A percentile compares a stretch with the other conserved stretches of the same genome.
Conservation (phyloP, 2,329 filamentous ascomycete genomes). For the Colletotrichum tofieldiae region DNA sequence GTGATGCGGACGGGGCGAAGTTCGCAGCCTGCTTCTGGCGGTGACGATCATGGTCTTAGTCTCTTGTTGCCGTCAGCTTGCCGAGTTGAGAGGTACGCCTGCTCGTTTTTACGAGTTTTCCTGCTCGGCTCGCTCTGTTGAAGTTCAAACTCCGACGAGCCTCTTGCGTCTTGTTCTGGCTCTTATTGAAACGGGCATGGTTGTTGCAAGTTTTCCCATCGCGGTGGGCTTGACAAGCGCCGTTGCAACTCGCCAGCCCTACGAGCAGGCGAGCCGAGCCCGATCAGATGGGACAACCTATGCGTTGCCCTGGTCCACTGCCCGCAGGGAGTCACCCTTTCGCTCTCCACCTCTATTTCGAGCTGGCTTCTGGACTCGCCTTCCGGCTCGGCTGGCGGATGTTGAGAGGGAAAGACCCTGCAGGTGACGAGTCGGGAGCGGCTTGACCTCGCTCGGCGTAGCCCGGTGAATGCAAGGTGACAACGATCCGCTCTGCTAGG, state of each 20-base stretch:
- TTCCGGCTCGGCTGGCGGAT: too few species aligned
- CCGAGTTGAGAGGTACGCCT: not conserved
- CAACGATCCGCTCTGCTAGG: not conserved
- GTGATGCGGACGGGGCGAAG: too few species aligned
- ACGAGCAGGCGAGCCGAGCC: not conserved
- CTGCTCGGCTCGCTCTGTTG: not conserved
- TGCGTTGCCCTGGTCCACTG: not conserved
- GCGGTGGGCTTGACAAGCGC: not conserved
- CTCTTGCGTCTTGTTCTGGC: not conserved
- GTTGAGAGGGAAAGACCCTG: not conserved
- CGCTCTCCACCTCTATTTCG: not conserved
- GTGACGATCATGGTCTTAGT: not conserved
- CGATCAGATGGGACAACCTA: not conserved
- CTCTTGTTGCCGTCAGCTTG: not conserved
- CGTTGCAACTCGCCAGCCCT: not conserved
- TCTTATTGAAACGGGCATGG: not conserved
- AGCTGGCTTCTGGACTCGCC: not conserved
- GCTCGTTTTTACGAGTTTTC: not conserved
- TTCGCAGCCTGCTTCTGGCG: constrained; percentile 6
- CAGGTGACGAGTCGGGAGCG: not conserved
- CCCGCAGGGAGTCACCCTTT: not conserved
- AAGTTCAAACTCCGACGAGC: not conserved
- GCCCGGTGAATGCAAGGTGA: not conserved
- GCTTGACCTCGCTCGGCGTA: not conserved
- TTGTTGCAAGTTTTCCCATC: not conserved